Base-by-base conservation (phyloP, 1,284 basidiomycete species). In the Cutaneotrichosporon dermatis region DNA sequence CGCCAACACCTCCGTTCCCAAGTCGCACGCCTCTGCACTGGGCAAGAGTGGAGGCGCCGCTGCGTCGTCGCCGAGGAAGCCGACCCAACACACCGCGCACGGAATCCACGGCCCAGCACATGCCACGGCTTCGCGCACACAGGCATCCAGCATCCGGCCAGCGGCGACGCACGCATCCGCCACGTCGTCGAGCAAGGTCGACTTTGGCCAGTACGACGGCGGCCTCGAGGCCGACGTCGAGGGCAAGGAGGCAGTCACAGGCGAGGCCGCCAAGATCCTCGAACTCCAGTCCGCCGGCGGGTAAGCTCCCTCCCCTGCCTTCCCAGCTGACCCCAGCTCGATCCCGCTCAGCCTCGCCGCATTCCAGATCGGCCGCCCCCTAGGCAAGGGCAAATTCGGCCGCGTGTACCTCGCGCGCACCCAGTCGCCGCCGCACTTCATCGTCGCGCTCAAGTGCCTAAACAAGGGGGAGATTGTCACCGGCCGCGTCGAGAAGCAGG, bases 341-440 rank as follows among this genome's bases (percentile, higher is more conserved):
- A 66, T 72, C 44, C 61, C 68, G 5, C 63, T 73, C 12, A 33
- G 84, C 82, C 80, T 99, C 8, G 84, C 85, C 62, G 84, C 88
- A 57, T 98, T 99, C 72, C 91, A 97, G 66, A 95, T 99, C 67
- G 96, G 96, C 11, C 85, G 92, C 8, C 92, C 93, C 2, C 84
- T 99, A 0, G 96, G 96, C 35, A 98, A 99, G 76, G 96, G 96
- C 61, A 98, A 98, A 80, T 99, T 99, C 69, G 96, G 96, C 0
- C 89, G 93, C 0, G 96, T 99, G 34, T 99, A 99, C 82, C 93
- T 99, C 86, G 93, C 96, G 44, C 87, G 95, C 54, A 99, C 96
- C 4, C 93, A 92, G 73, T 77, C 81, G 58, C 84, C 88, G 63
- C 90, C 91, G 0, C 85, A 86, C 63, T 99, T 93, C 81, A 96